phyloP scores from a whole-genome alignment of 176 grass and related monocot species.

The Musa acuminata region DNA sequence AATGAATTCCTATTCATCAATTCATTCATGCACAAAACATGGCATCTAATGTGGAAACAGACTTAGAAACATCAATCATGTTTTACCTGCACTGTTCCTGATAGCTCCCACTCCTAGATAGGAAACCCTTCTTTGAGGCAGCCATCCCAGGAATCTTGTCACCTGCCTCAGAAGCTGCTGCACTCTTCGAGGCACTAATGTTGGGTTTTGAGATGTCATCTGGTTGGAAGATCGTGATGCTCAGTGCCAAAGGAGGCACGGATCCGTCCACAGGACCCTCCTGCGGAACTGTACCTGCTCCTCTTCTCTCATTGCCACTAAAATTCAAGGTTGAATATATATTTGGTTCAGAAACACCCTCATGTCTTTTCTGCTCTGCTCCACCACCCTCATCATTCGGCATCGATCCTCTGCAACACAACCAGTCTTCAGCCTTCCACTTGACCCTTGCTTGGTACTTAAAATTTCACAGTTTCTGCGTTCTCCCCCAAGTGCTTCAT shows the following conservation, averaged over 20 bases:
- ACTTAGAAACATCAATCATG: not conserved
- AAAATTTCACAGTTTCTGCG: not conserved
- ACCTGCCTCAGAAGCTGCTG: slow-evolving; percentile 5
- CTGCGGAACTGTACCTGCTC: not conserved
- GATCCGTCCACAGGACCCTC: slow-evolving; percentile 2
- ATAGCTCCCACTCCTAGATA: slow-evolving; percentile 50
- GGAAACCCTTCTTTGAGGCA: slow-evolving; percentile 26
- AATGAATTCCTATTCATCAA: not conserved
- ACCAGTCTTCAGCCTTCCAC: not conserved
- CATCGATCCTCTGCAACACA: slow-evolving; percentile 12
- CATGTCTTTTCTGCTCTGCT: slow-evolving; percentile 4
- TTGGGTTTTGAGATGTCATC: slow-evolving; percentile 44
- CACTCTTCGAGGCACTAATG: not conserved
- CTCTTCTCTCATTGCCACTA: slow-evolving; percentile 19
- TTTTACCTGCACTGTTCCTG: slow-evolving; percentile 81
- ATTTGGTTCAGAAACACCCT: not conserved
- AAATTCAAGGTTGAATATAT: slow-evolving; percentile 1
- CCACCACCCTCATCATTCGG: slow-evolving; percentile 8
- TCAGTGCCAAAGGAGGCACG: slow-evolving; percentile 23
- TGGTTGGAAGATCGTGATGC: slow-evolving; percentile 54
- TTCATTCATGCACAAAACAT: not conserved
- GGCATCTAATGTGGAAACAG: not conserved
- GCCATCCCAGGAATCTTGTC: slow-evolving; percentile 10
- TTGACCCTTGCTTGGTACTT: not conserved
- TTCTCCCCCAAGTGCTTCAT: not conserved